A percentile compares a stretch with the other conserved stretches of the same genome.
phyloP scores from a whole-genome alignment of 768 basidiomycete genomes.

The Lentinula aciculospora region DNA sequence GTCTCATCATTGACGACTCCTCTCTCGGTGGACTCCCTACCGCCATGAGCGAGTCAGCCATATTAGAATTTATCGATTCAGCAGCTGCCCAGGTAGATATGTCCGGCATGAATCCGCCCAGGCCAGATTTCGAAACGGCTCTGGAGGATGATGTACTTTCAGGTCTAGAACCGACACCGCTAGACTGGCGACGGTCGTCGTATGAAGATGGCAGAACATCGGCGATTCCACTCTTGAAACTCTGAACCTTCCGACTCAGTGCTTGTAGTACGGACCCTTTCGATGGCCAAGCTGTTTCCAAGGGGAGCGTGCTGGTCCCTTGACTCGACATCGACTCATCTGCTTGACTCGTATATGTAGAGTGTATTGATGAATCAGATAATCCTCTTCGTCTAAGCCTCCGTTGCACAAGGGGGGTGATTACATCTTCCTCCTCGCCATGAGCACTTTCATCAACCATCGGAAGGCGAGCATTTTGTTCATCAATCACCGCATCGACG shows the following conservation, averaged over 20 bases:
- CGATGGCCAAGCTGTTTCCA: conserved; percentile 17
- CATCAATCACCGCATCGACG: conserved; percentile 77
- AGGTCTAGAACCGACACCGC: background rate
- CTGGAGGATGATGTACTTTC: conserved; percentile 1
- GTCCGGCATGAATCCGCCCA: conserved; percentile 16
- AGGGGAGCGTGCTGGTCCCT: background rate
- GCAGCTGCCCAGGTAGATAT: conserved; percentile 25
- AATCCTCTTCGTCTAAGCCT: conserved; percentile 74
- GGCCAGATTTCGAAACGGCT: conserved; percentile 10
- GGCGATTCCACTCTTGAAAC: conserved; percentile 24
- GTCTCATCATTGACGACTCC: background rate
- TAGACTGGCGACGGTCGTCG: background rate
- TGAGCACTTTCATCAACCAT: conserved; percentile 20
- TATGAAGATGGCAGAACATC: background rate
- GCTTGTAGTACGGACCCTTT: conserved; percentile 47
- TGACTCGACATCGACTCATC: conserved; percentile 20
- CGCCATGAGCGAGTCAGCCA: background rate
- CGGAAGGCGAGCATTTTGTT: conserved; percentile 23
- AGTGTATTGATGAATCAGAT: conserved; percentile 89
- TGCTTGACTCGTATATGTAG: conserved; percentile 65
- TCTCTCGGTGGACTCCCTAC: conserved; percentile 7
- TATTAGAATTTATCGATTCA: conserved; percentile 13
- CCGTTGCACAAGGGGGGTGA: conserved; percentile 56
- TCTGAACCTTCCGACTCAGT: conserved; percentile 49
- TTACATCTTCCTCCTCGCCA: conserved; percentile 33